A percentile compares a stretch with the other conserved stretches of the same genome.
These are phyloP conservation scores for Pilaira anomala DNA, from an alignment of 192 early-diverging fungal genomes.

Conservation along the genomic window DNA sequence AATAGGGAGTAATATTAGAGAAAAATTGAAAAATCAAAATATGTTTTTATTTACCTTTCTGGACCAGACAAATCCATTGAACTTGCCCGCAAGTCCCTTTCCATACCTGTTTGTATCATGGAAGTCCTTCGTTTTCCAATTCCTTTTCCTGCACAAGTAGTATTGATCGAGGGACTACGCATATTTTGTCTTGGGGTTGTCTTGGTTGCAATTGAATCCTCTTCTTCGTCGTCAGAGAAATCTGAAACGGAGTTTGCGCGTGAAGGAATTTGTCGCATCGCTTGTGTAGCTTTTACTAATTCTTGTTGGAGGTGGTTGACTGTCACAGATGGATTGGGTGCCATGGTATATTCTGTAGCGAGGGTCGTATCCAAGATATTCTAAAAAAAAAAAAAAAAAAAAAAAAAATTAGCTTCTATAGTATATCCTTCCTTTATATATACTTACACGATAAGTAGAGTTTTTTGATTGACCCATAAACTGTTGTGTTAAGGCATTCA, in stretches of 20 bases:
- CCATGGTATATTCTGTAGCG: background rate
- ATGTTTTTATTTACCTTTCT: background rate
- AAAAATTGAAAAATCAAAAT: background rate
- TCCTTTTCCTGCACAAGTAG: constrained; percentile 16
- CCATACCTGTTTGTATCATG: background rate
- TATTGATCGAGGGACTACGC: background rate
- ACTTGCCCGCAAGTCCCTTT: constrained; percentile 9
- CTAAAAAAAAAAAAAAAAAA: constrained; percentile 1
- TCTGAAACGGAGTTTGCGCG: constrained; percentile 29
- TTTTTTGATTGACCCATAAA: background rate
- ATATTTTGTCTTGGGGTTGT: background rate
- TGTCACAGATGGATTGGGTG: background rate
- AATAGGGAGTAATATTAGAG: background rate
- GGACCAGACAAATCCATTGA: constrained; percentile 3
- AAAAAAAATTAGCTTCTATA: background rate
- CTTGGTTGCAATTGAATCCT: background rate
- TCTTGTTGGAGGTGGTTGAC: constrained; percentile 17
- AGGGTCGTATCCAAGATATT: constrained; percentile 25
- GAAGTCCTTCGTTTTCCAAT: constrained; percentile 29
- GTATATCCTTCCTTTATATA: no score
- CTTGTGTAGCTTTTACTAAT: constrained; percentile 18
- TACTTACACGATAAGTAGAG: constrained; percentile 12
- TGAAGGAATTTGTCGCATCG: constrained; percentile 20
- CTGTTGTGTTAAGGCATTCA: constrained; percentile 9
- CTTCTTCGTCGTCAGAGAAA: constrained; percentile 27